Evolutionary conservation across 2,329 filamentous ascomycete species (phyloP).

Genomic region (Davidsoniella virescens): DNA sequence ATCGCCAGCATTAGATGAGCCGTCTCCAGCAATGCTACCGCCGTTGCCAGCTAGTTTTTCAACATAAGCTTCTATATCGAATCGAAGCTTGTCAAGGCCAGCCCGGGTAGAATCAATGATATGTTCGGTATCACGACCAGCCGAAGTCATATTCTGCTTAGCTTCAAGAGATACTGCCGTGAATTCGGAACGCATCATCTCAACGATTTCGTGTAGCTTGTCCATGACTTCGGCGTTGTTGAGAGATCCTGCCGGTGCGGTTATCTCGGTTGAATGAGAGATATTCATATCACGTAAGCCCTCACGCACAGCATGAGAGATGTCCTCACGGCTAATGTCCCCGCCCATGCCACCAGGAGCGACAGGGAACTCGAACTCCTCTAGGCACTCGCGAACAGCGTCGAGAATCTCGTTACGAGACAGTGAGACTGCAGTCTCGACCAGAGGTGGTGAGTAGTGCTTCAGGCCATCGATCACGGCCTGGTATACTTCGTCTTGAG

Average conservation of each 20-base stretch:
- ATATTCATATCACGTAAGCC: constrained; percentile 37
- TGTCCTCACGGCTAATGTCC: constrained; percentile 39
- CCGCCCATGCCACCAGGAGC: constrained; percentile 35
- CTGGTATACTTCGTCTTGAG: constrained; percentile 68
- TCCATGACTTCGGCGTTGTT: constrained; percentile 33
- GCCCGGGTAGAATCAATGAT: constrained; percentile 78
- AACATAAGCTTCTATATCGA: constrained; percentile 68
- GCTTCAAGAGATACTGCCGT: constrained; percentile 43
- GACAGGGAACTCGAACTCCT: constrained; percentile 64
- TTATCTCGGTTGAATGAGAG: constrained; percentile 19
- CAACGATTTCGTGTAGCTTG: constrained; percentile 49
- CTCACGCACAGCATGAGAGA: constrained; percentile 47
- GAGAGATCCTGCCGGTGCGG: constrained; percentile 10
- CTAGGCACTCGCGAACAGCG: constrained; percentile 71
- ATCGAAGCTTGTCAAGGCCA: constrained; percentile 63
- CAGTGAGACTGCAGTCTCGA: constrained; percentile 51
- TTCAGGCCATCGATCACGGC: constrained; percentile 77
- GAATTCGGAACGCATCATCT: constrained; percentile 43
- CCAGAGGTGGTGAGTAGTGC: constrained; percentile 54
- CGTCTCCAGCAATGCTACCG: constrained; percentile 24
- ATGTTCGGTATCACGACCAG: constrained; percentile 71
- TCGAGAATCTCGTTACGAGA: constrained; percentile 72
- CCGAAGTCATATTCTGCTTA: constrained; percentile 65
- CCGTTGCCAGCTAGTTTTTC: constrained; percentile 35
- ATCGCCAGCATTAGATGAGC: constrained; percentile 32